Evolutionary conservation across 1,284 basidiomycete species (phyloP).

Genomic region (Anthracocystis walkeri): DNA sequence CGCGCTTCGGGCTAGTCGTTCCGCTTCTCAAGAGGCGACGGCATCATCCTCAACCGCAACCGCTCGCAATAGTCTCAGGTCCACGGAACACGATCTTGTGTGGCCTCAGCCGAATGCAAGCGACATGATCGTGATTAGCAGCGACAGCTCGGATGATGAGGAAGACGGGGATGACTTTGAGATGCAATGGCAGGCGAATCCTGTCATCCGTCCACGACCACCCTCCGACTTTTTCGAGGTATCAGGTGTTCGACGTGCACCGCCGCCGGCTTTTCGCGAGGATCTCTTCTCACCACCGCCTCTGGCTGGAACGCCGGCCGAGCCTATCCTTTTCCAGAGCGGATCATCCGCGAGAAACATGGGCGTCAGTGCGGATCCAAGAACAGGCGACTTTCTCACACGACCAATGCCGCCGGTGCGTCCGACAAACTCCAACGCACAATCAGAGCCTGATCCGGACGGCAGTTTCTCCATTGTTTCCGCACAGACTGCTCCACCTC

Average conservation of each 20-base stretch:
- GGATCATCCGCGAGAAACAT: conserved; percentile 4
- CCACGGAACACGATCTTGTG: not conserved
- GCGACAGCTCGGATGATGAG: conserved; percentile 39
- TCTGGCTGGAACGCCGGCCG: conserved; percentile 6
- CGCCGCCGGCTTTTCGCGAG: conserved; percentile 1
- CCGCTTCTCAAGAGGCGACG: conserved; percentile 6
- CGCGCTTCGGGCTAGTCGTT: not conserved
- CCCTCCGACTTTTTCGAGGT: conserved; percentile 31
- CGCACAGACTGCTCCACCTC: conserved; percentile 15
- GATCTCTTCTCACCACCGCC: conserved; percentile 35
- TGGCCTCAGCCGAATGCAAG: not conserved
- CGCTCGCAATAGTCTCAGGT: not conserved
- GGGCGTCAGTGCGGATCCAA: conserved; percentile 35
- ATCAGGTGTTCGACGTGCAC: conserved; percentile 17
- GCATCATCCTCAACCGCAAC: conserved; percentile 13
- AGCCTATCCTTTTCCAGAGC: conserved; percentile 12
- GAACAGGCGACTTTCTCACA: conserved; percentile 33
- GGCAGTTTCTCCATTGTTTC: conserved; percentile 26
- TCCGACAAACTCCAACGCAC: conserved; percentile 10
- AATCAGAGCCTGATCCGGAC: conserved; percentile 20
- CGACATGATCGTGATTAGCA: conserved; percentile 42
- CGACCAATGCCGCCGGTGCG: conserved; percentile 38
- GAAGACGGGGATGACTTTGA: conserved; percentile 26
- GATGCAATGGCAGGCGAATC: conserved; percentile 4
- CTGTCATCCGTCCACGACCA: conserved; percentile 2